Conservation (phyloP, 2,329 filamentous ascomycete species). For the Fusarium sp. region DNA sequence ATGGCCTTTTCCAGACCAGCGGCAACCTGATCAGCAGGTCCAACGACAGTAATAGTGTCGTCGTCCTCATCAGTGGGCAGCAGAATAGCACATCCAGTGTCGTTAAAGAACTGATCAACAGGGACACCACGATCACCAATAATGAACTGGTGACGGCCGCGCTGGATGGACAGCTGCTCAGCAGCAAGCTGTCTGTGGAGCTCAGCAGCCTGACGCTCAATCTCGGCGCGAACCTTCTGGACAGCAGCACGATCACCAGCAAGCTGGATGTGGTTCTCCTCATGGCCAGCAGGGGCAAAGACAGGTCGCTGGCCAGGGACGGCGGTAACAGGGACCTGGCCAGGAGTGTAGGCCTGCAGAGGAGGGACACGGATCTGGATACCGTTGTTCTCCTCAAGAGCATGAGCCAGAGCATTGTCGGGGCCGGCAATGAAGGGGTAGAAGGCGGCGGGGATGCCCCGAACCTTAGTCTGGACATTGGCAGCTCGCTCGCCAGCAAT, state of each 20-base stretch:
- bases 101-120: constrained; percentile 85
- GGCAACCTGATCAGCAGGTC: constrained; percentile 78
- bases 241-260: constrained; percentile 87
- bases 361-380: constrained; percentile 85
- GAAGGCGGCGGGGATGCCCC: constrained; percentile 87
- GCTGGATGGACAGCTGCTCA: constrained; percentile 83
- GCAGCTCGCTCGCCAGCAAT: constrained; percentile 89
- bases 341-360: constrained; percentile 79
- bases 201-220: constrained; percentile 82
- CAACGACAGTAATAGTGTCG: constrained; percentile 86
- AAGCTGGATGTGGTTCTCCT: constrained; percentile 83
- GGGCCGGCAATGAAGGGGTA: constrained; percentile 94
- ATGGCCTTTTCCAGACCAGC: constrained; percentile 84
- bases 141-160: constrained; percentile 93
- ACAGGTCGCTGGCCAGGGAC: constrained; percentile 71
- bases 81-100: constrained; percentile 91
- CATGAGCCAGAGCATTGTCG: constrained; percentile 73
- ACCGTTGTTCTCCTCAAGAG: constrained; percentile 80
- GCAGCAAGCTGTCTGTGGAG: constrained; percentile 80
- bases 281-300: constrained; percentile 75
- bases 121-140: constrained; percentile 84
- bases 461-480: constrained; percentile 83
- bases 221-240: constrained; percentile 80
- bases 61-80: constrained; percentile 82
- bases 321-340: constrained; percentile 72